Percentiles rank a stretch among this genome's conserved stretches.
Evolutionary conservation across 495 filamentous ascomycete species (phyloP).

Genomic region (Copromyces sp.): DNA sequence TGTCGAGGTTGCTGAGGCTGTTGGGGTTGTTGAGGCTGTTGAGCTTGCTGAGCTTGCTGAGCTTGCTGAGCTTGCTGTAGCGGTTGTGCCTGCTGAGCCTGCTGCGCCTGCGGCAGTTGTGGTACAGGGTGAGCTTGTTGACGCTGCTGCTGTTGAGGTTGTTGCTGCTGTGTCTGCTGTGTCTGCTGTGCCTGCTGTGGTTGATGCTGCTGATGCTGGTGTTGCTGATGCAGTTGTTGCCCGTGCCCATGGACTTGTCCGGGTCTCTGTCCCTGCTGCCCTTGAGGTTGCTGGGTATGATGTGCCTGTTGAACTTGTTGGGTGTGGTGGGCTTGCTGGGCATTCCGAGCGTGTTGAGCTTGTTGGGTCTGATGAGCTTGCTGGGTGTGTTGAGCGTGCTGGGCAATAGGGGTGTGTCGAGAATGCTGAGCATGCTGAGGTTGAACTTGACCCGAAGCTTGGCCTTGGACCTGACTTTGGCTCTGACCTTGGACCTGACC

Average conservation of each 20-base stretch:
- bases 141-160: slow-evolving; percentile 7
- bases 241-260: not conserved
- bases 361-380: not conserved
- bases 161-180: slow-evolving; percentile 16
- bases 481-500: not conserved
- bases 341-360: not conserved
- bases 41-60: not conserved
- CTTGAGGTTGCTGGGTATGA: slow-evolving; percentile 10
- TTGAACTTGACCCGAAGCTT: not conserved
- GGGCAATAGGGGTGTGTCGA: slow-evolving; percentile 8
- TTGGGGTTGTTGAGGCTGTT: not conserved
- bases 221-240: slow-evolving; percentile 2
- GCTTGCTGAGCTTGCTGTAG: not conserved
- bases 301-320: slow-evolving; percentile 6
- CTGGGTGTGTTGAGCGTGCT: not conserved
- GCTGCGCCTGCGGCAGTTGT: not conserved
- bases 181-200: slow-evolving; percentile 7
- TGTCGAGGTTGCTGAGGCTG: not conserved
- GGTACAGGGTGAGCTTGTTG: slow-evolving; percentile 3
- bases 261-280: slow-evolving; percentile 13
- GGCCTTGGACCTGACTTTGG: not conserved
- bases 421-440: slow-evolving; percentile 7
- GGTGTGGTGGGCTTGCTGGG: not conserved
- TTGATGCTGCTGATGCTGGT: slow-evolving; percentile 9
- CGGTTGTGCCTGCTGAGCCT: not conserved